Percentiles rank a stretch among this genome's conserved stretches.
Evolutionary conservation across 75 land plant genomes (phyloP).

Genomic region (Pinus albicaulis): DNA sequence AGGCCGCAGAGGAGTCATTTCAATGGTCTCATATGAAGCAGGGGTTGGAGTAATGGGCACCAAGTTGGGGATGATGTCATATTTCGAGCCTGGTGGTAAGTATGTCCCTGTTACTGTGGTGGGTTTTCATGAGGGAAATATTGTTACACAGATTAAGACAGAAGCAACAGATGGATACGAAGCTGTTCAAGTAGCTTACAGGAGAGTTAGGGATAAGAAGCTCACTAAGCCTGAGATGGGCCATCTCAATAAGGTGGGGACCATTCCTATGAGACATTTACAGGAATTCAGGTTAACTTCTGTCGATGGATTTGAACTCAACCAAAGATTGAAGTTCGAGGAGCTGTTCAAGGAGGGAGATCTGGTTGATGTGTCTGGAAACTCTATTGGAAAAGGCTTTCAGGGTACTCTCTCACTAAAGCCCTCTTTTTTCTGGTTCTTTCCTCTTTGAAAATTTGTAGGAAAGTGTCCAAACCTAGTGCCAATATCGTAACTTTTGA

Average conservation of each 20-base stretch:
- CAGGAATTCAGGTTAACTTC: conserved; percentile 80
- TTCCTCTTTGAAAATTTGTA: too few relatives aligned
- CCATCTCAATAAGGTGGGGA: conserved; percentile 72
- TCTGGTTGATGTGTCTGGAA: conserved; percentile 93
- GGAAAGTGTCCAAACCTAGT: too few relatives aligned
- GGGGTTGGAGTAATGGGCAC: conserved; percentile 96
- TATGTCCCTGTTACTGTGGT: conserved; percentile 92
- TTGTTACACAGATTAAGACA: conserved; percentile 94
- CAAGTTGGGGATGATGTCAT: conserved; percentile 97
- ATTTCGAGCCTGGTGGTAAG: conserved; percentile 67
- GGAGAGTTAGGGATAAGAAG: conserved; percentile 85
- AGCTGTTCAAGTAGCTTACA: conserved; percentile 92
- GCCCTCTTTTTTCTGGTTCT: too few relatives aligned
- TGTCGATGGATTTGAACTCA: conserved; percentile 69
- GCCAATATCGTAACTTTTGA: too few relatives aligned
- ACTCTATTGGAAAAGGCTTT: conserved; percentile 94
- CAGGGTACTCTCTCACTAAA: conserved; percentile 46
- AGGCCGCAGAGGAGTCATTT: too few relatives aligned
- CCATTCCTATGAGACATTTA: conserved; percentile 85
- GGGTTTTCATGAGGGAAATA: conserved; percentile 93
- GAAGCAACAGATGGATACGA: conserved; percentile 80
- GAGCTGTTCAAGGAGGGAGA: conserved; percentile 95
- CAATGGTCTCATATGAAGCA: conserved; percentile 48
- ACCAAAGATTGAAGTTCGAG: conserved; percentile 55
- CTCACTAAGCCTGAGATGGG: conserved; percentile 93